phyloP scores from a whole-genome alignment of 2,329 filamentous ascomycete species.

The Diaporthe australafricana region DNA sequence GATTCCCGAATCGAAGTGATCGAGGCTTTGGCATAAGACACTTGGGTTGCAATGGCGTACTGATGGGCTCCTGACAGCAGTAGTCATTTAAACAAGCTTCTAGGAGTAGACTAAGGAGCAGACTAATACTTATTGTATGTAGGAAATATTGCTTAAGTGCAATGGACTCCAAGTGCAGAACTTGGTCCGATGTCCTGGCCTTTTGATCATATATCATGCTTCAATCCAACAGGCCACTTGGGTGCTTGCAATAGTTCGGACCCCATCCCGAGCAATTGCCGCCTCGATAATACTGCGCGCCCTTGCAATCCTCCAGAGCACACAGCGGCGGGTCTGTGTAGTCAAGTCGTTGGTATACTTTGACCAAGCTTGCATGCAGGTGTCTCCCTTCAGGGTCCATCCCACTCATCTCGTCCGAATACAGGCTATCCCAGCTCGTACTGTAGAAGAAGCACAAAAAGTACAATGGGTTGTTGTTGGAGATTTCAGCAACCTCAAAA shows the following conservation, averaged over 20 bases:
- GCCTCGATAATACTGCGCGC: constrained; percentile 28
- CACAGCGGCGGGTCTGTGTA: constrained; percentile 28
- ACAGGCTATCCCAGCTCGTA: constrained; percentile 31
- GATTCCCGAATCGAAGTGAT: no score
- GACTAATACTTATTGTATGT: no score
- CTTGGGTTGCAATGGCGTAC: no score
- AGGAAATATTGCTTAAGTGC: no score
- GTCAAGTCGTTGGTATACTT: constrained; percentile 29
- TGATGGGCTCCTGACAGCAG: no score
- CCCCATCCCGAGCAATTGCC: constrained; percentile 35
- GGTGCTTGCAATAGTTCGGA: not conserved
- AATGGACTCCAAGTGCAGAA: no score
- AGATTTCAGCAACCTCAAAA: constrained; percentile 13
- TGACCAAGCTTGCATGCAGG: constrained; percentile 13
- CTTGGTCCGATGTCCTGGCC: not conserved
- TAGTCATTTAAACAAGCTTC: no score
- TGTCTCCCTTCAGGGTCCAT: not conserved
- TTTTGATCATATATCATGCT: not conserved
- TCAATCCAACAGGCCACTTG: not conserved
- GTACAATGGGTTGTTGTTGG: not conserved
- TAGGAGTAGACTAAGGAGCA: no score
- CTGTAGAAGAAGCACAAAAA: constrained; percentile 27
- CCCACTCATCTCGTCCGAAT: constrained; percentile 16
- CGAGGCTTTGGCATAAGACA: no score
- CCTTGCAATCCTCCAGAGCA: constrained; percentile 12